Evolutionary conservation across 768 basidiomycete species (phyloP), one percentile per base, ranked within the genome.

Genomic region (Austroboletus eburneus): DNA sequence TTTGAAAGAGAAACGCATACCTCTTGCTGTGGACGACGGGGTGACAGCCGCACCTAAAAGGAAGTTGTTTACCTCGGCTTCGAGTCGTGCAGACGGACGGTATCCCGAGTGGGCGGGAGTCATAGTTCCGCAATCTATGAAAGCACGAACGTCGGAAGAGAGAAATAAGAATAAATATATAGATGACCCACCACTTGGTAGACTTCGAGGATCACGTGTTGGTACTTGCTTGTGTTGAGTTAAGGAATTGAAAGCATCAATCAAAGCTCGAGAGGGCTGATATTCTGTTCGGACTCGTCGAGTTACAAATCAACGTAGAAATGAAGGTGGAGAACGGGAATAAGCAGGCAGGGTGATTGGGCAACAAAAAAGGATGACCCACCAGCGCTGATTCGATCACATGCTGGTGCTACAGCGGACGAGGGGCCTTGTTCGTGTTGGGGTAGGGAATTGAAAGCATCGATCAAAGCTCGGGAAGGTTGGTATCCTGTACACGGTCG

Each of bases 391-490:
- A 27, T 27, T 12, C 12, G 23, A 37, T 49, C 48, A 10, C 6
- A 38, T 20, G 27, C 6, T 5, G 4, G 27, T 10, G 16, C 9
- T 27, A 2, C 14, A 35, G 35, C 16, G 3, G 32, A 33, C 16
- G 27, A 10, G 14, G 25, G 32, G 2, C 14, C 22, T 25, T 37
- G 29, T 5, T 45, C 43, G 4, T 39, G 9, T 29, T 2, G 44
- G 21, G 12, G 3, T 9, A 45, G 50, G 4, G 39, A 39, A 21
- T 45, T 32, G 16, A 54, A 21, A 5, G 58, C 55, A 0, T 60
- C 49, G 9, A 51, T 6, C 21, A 61, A 51, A 9, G 52, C 46
- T 27, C 32, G 29, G 1, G 58, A 51, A 5, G 51, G 58, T 24
- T 46, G 20, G 8, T 59, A 50, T 34, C 21, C 55, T 59, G 34